phyloP scores from a whole-genome alignment of 2,329 filamentous ascomycete species.

The Calonectria pseudoreteaudii region DNA sequence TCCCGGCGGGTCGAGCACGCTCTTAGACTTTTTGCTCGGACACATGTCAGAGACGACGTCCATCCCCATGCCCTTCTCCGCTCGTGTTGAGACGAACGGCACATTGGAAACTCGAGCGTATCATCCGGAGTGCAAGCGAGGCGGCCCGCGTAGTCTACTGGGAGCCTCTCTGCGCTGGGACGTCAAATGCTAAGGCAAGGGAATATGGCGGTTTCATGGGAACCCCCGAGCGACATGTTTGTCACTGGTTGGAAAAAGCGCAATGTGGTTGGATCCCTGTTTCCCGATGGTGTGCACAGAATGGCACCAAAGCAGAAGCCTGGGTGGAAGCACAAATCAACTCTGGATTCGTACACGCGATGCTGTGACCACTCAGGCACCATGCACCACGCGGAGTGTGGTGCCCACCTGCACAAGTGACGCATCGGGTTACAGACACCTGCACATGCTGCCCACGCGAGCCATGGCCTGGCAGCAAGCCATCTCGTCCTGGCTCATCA shows the following conservation, averaged over 20 bases:
- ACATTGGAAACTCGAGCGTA: conserved; percentile 10
- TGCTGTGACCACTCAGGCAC: conserved; percentile 14
- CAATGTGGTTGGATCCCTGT: conserved; percentile 1
- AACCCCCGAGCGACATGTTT: background rate
- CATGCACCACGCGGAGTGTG: conserved; percentile 19
- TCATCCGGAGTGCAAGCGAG: conserved; percentile 19
- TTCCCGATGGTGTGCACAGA: conserved; percentile 11
- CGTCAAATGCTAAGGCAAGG: background rate
- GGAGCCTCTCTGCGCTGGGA: background rate
- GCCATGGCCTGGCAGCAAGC: conserved; percentile 31
- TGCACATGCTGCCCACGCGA: conserved; percentile 39
- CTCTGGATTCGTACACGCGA: conserved; percentile 11
- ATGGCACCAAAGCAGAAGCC: conserved; percentile 13
- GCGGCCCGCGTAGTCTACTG: conserved; percentile 17
- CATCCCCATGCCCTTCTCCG: background rate
- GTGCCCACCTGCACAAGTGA: conserved; percentile 20
- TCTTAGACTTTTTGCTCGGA: conserved; percentile 17
- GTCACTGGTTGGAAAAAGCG: background rate
- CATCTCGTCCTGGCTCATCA: conserved; percentile 24
- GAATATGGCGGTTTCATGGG: background rate
- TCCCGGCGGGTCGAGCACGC: conserved; percentile 12
- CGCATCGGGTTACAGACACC: conserved; percentile 29
- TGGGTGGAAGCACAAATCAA: conserved; percentile 4
- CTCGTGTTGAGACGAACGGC: conserved; percentile 2
- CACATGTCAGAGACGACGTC: conserved; percentile 6